Conservation (phyloP, 1,284 basidiomycete species). For the Malassezia sp. region DNA sequence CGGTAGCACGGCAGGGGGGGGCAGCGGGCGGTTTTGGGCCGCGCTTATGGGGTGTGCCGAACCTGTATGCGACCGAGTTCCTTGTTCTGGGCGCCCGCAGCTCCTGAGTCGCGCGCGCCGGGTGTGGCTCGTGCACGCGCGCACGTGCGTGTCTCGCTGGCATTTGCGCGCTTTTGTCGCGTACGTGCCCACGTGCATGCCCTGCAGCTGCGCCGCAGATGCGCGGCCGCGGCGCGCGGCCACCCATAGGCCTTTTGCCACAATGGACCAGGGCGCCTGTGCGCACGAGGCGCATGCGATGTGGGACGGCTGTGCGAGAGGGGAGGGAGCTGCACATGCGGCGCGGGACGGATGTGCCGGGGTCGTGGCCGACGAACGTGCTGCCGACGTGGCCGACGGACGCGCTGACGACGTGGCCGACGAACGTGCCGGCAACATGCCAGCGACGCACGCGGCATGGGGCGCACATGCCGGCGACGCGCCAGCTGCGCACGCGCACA, state of each 20-base stretch:
- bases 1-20: too few species aligned
- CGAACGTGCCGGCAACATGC: too few species aligned
- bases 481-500: too few species aligned
- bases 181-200: neutral
- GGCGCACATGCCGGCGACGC: too few species aligned
- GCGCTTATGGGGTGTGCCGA: too few species aligned
- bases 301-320: neutral
- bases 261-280: too few species aligned
- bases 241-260: too few species aligned
- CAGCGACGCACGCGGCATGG: neutral
- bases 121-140: constrained; percentile 10
- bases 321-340: too few species aligned
- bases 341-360: neutral
- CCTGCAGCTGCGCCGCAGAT: neutral
- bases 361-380: neutral
- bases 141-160: constrained; percentile 12
- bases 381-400: neutral
- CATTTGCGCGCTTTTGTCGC: neutral
- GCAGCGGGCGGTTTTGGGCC: too few species aligned
- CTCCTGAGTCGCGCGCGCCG: neutral
- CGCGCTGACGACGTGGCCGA: neutral
- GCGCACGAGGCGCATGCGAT: neutral
- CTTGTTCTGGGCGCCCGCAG: too few species aligned
- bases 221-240: neutral
- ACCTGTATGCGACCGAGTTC: too few species aligned